phyloP scores from a whole-genome alignment of 495 filamentous ascomycete genomes.

The Rusavskia elegans region DNA sequence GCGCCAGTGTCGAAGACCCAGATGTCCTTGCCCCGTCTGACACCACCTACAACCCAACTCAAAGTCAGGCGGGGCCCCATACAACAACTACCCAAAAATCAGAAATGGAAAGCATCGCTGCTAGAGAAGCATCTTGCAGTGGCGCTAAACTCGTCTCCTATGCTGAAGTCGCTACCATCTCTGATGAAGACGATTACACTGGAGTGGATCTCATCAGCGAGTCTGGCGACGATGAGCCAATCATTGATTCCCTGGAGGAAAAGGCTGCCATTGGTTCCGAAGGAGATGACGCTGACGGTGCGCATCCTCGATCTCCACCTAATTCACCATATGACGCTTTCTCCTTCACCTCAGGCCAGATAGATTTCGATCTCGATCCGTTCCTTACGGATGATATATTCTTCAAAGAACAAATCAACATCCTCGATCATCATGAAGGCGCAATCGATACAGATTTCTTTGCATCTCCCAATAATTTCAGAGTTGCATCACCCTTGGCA shows the following conservation, averaged over 20 bases:
- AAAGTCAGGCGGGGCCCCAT: slow-evolving; percentile 28
- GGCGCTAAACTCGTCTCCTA: not conserved
- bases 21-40: slow-evolving; percentile 37
- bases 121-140: not conserved
- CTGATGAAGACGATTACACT: slow-evolving; percentile 54
- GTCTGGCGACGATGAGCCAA: slow-evolving; percentile 58
- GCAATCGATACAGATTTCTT: slow-evolving; percentile 23
- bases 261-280: slow-evolving; percentile 48
- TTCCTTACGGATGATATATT: slow-evolving; percentile 30
- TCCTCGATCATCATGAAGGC: slow-evolving; percentile 14
- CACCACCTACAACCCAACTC: slow-evolving; percentile 21
- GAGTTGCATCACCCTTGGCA: not conserved
- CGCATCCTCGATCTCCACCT: slow-evolving; percentile 18
- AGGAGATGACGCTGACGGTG: slow-evolving; percentile 20
- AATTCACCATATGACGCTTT: slow-evolving; percentile 9
- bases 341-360: slow-evolving; percentile 2
- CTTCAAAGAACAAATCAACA: slow-evolving; percentile 30
- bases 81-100: too few relatives aligned
- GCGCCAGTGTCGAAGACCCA: slow-evolving; percentile 32
- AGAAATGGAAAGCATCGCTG: not conserved
- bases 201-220: slow-evolving; percentile 66
- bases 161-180: slow-evolving; percentile 3
- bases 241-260: slow-evolving; percentile 59
- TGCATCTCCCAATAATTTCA: not conserved
- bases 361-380: slow-evolving; percentile 29